These are phyloP conservation scores for Acanthamoeba castellanii DNA, from an alignment of 208 protist species.

Conservation along the genomic window DNA sequence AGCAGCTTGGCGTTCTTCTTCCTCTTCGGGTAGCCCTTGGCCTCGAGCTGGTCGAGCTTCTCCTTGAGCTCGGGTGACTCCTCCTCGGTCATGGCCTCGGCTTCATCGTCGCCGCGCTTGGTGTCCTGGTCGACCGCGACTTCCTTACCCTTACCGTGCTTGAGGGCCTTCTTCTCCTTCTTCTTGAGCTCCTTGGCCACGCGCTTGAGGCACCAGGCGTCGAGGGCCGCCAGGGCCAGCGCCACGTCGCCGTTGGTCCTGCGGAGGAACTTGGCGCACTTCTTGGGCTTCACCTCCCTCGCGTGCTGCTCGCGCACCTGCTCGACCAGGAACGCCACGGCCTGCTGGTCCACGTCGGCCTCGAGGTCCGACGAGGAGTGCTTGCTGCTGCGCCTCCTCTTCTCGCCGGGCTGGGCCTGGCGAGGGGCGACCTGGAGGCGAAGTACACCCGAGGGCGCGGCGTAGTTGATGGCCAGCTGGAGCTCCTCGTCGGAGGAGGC, in stretches of 20 bases:
- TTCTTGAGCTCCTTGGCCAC: not conserved
- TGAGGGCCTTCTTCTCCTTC: conserved; percentile 28
- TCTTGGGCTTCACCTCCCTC: conserved; percentile 30
- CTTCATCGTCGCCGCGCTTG: not conserved
- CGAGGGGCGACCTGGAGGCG: not conserved
- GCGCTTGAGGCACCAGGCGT: not conserved
- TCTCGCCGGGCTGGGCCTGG: not conserved
- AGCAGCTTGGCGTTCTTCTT: conserved; percentile 50
- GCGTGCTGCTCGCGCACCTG: not conserved
- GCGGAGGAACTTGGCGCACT: conserved; percentile 36
- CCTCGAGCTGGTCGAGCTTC: conserved; percentile 50
- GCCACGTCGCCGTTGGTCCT: not conserved
- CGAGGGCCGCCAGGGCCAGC: not conserved
- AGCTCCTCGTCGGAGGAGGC: conserved; percentile 62
- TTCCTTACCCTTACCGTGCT: conserved; percentile 1
- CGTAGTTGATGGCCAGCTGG: not conserved
- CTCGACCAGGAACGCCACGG: conserved; percentile 6
- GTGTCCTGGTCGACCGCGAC: not conserved
- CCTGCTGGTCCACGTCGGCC: not conserved
- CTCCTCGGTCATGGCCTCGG: not conserved
- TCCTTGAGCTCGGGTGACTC: not conserved
- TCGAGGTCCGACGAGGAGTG: not conserved
- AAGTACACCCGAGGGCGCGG: not conserved
- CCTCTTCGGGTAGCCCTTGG: not conserved
- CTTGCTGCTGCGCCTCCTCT: not conserved